Evolutionary conservation across 768 basidiomycete genomes (phyloP).

Genomic region (Tricholoma furcatifolium): DNA sequence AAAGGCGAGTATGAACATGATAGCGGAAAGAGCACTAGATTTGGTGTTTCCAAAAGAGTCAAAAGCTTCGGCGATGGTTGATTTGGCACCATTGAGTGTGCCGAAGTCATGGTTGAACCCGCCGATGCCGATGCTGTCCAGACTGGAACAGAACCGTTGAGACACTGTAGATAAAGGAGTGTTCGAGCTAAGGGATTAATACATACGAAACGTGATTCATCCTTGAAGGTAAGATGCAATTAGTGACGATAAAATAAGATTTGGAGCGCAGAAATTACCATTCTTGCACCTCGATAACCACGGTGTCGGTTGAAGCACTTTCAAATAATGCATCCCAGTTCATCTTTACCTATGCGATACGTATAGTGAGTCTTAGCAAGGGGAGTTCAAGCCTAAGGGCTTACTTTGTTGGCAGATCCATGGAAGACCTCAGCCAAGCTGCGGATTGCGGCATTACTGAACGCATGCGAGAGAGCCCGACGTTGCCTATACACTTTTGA

Average conservation of each 20-base stretch:
- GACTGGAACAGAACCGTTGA: constrained; percentile 21
- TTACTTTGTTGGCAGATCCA: constrained; percentile 1
- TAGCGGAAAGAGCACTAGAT: constrained; percentile 11
- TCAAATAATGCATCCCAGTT: constrained; percentile 24
- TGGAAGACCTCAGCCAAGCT: constrained; percentile 35
- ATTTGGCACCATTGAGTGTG: constrained; percentile 37
- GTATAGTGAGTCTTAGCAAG: no score
- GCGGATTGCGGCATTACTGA: constrained; percentile 38
- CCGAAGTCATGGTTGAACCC: constrained; percentile 52
- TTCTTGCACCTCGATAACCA: constrained; percentile 40
- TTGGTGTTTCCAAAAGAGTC: constrained; percentile 24
- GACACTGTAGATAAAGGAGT: background rate
- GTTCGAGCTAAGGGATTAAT: background rate
- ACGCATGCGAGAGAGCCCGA: constrained; percentile 37
- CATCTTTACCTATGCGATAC: constrained; percentile 23
- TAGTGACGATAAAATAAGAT: background rate
- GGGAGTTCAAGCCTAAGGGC: background rate
- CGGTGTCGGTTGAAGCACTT: constrained; percentile 11
- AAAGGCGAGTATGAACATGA: constrained; percentile 20
- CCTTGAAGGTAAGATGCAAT: constrained; percentile 12
- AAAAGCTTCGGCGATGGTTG: constrained; percentile 30
- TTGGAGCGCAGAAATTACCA: constrained; percentile 26
- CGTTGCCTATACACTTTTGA: constrained; percentile 35
- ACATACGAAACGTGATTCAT: constrained; percentile 45
- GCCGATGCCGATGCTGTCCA: constrained; percentile 49